phyloP scores from a whole-genome alignment of 441 rosid genomes.

The Brassica hybrid region DNA sequence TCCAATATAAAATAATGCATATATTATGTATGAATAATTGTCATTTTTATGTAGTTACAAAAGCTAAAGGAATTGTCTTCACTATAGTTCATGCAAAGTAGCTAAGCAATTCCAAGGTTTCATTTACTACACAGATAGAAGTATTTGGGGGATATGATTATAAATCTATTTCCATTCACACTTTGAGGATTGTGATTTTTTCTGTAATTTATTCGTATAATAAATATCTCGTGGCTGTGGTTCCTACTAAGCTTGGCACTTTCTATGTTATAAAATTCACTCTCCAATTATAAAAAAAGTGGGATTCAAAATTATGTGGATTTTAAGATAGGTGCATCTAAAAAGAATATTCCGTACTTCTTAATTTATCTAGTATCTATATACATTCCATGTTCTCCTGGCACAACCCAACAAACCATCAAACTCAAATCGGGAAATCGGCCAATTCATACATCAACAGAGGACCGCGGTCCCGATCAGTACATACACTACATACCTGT shows the following conservation, averaged over 20 bases:
- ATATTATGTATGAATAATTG: neutral
- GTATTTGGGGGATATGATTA: too few relatives aligned
- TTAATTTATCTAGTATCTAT: neutral
- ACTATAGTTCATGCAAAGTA: neutral
- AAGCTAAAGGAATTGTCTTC: neutral
- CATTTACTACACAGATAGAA: neutral
- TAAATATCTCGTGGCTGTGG: slow-evolving; percentile 18
- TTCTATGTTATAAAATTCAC: slow-evolving; percentile 11
- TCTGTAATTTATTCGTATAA: neutral
- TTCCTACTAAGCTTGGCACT: slow-evolving; percentile 15
- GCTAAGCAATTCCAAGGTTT: neutral
- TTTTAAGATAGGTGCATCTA: slow-evolving; percentile 1
- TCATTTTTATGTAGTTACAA: neutral
- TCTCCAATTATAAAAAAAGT: neutral
- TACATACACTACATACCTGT: too few relatives aligned
- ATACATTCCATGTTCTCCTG: slow-evolving; percentile 9
- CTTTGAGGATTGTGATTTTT: neutral
- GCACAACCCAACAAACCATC: slow-evolving; percentile 17
- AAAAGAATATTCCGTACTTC: slow-evolving; percentile 3
- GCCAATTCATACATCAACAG: too few relatives aligned
- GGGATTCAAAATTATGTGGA: slow-evolving; percentile 11
- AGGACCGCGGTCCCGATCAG: too few relatives aligned
- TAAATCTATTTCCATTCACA: neutral
- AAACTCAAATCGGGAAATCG: slow-evolving; percentile 7
- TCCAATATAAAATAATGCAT: neutral